A percentile compares a stretch with the other conserved stretches of the same genome.
Conservation (phyloP, 257 asterid species). For the Nyctanthes arbortristis region DNA sequence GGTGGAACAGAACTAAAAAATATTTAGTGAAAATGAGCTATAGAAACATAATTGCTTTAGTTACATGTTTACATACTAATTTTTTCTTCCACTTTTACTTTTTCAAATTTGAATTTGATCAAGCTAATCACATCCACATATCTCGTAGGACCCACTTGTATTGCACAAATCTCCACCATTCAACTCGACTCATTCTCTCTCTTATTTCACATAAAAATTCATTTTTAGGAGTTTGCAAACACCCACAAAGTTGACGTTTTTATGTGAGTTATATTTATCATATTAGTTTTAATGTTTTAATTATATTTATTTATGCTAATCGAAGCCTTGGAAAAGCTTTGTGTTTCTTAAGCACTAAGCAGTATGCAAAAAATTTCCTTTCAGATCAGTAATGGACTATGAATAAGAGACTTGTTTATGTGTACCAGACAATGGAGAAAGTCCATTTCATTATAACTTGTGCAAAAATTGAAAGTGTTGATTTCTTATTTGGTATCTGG, state of each 20-base stretch:
- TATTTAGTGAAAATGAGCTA: not conserved
- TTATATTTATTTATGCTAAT: not conserved
- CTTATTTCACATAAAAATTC: too few species aligned
- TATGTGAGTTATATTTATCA: too few species aligned
- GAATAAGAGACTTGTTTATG: not conserved
- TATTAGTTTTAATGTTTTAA: not conserved
- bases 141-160: too few species aligned
- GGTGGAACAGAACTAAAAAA: not conserved
- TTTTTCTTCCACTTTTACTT: too few species aligned
- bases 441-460: not conserved
- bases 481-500: not conserved
- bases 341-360: not conserved
- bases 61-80: not conserved
- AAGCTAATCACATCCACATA: too few species aligned
- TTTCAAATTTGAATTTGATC: too few species aligned
- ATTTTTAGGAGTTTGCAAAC: too few species aligned
- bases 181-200: too few species aligned
- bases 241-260: too few species aligned
- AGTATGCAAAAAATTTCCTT: not conserved
- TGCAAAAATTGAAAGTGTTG: not conserved
- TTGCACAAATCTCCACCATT: too few species aligned
- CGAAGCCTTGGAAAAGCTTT: not conserved
- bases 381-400: not conserved
- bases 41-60: not conserved
- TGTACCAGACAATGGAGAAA: not conserved